Evolutionary conservation across 2,329 filamentous ascomycete genomes (phyloP).

Genomic region (Metarhizium anisopliae): DNA sequence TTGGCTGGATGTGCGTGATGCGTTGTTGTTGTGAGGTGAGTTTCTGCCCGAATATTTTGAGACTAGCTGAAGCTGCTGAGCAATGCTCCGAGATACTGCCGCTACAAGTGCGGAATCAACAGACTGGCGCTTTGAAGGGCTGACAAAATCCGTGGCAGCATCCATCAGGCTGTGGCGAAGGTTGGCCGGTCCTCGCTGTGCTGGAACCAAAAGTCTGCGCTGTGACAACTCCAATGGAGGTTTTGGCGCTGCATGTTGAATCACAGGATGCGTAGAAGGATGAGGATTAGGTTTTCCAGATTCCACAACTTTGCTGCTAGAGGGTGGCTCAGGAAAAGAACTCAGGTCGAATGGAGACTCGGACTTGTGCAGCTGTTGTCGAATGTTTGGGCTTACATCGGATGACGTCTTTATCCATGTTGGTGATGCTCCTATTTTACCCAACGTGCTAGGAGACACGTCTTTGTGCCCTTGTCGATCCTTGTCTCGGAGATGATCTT

Average conservation of each 20-base stretch:
- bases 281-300: neutral
- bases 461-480: neutral
- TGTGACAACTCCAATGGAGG: conserved; percentile 5
- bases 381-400: neutral
- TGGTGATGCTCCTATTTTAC: neutral
- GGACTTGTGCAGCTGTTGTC: conserved; percentile 2
- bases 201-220: conserved; percentile 3
- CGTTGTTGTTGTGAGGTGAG: conserved; percentile 5
- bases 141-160: conserved; percentile 7
- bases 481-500: neutral
- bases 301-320: conserved; percentile 2
- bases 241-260: neutral
- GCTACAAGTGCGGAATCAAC: conserved; percentile 32
- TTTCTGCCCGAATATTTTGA: conserved; percentile 13
- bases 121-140: conserved; percentile 20
- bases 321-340: conserved; percentile 14
- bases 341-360: conserved; percentile 15
- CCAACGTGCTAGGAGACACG: neutral
- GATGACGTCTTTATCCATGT: neutral
- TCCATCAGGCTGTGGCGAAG: conserved; percentile 9
- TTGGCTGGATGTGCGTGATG: conserved; percentile 35
- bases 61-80: conserved; percentile 34
- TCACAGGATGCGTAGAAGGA: neutral
- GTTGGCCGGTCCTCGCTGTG: neutral
- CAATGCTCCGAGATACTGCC: conserved; percentile 34